Percentiles rank a stretch among this genome's conserved stretches.
phyloP scores from a whole-genome alignment of 352 stramenopile species.

The Phytophthora syringae region DNA sequence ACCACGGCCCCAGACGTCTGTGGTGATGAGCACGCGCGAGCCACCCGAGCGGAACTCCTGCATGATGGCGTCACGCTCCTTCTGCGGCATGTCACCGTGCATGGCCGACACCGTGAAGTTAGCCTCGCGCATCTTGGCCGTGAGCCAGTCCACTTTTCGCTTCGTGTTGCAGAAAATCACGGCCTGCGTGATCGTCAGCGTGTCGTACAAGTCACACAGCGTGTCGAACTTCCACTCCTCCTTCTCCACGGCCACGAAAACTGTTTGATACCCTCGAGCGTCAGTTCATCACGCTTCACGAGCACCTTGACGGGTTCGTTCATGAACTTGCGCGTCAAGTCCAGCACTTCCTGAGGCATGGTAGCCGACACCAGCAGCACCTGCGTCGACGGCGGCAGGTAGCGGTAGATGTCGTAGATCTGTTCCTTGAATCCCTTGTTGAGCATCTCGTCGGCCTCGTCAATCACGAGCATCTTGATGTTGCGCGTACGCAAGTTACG shows the following conservation, averaged over 20 bases:
- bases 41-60: conserved; percentile 96
- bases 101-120: conserved; percentile 98
- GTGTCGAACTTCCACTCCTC: conserved; percentile 99
- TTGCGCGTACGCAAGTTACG: conserved; percentile 91
- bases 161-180: conserved; percentile 99
- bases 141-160: conserved; percentile 97
- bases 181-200: conserved; percentile 98
- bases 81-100: conserved; percentile 98
- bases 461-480: conserved; percentile 97
- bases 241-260: conserved; percentile 99
- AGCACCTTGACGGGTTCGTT: conserved; percentile 97
- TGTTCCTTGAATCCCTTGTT: conserved; percentile 98
- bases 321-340: conserved; percentile 98
- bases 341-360: conserved; percentile 93
- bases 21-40: conserved; percentile 97
- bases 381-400: conserved; percentile 92
- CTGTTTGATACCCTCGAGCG: conserved; percentile 98
- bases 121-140: conserved; percentile 95
- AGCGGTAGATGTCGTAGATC: conserved; percentile 98
- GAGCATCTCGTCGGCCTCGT: conserved; percentile 99
- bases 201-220: conserved; percentile 98
- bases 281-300: conserved; percentile 97
- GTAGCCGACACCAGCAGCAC: conserved; percentile 97
- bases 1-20: conserved; percentile 96
- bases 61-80: conserved; percentile 95